Base-by-base conservation (phyloP, 345 rosid genomes). In the Brassica cretica region DNA sequence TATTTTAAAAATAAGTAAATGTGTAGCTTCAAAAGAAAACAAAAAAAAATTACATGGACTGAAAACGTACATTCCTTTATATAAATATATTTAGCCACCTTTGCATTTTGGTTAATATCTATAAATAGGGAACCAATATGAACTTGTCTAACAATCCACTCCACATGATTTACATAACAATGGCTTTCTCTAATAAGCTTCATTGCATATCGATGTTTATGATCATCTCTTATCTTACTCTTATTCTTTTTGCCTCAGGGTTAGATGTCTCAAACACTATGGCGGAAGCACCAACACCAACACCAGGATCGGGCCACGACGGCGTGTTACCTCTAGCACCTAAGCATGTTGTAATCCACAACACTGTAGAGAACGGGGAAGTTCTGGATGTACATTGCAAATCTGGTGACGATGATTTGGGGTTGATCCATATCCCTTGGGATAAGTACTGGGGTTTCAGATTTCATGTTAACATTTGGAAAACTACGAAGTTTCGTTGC, bases 161-260 rank as follows among this genome's bases (percentile, higher is more conserved):
- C 32, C 32, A 18, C 32, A 73, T 46, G 30, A 51, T 64, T 30
- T 18, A 56, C 61, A 56, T 56, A 56, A 56, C 27, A 6, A 56
- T 56, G 61, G 27, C 5, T 18, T 56, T 18, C 27, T 56, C 61
- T 5, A 56, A 56, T 19, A 18, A 18, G 6, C 61, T 5, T 56
- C 46, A 37, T 27, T 18, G 1, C 18, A 37, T 58, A 58, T 14
- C 67, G 59, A 19, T 66, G 19, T 66, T 75, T 15, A 24, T 10
- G 8, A 74, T 66, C 27, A 74, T 66, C 27, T 35, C 37, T 32
- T 66, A 11, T 35, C 56, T 11, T 24, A 33, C 65, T 55, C 41
- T 24, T 66, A 1, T 56, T 66, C 8, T 66, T 55, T 55, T 37
- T 3, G 72, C 51, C 18, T 66, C 59, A 1, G 19, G 59, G 5